Conservation (phyloP, 495 filamentous ascomycete species). For the Penicillium cinerascens region DNA sequence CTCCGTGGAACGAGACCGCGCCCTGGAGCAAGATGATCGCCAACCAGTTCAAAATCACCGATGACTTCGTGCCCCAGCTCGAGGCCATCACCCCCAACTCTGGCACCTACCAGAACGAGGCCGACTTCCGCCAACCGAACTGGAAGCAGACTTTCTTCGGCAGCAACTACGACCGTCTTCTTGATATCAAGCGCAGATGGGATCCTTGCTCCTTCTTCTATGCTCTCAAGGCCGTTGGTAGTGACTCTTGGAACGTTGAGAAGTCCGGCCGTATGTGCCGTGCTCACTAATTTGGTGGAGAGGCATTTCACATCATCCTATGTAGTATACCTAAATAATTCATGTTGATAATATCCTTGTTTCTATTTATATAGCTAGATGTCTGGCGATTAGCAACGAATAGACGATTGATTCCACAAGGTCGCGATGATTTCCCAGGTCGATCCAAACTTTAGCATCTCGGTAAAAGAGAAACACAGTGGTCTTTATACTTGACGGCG, state of each 20-base stretch:
- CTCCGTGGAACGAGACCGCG: conserved; percentile 43
- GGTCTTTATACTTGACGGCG: not conserved
- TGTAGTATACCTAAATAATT: not conserved
- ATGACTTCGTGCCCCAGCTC: conserved; percentile 41
- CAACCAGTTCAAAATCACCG: conserved; percentile 38
- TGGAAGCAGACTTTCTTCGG: conserved; percentile 56
- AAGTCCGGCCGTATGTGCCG: conserved; percentile 31
- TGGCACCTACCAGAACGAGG: conserved; percentile 42
- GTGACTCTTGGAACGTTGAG: conserved; percentile 41
- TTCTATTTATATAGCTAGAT: not conserved
- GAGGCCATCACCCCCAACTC: conserved; percentile 38
- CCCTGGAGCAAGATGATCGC: conserved; percentile 39
- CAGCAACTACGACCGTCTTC: conserved; percentile 37
- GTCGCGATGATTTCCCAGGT: not conserved
- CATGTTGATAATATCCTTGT: not conserved
- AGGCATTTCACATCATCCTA: not conserved
- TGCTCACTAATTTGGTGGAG: not conserved
- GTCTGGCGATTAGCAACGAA: not conserved
- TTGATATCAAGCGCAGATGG: conserved; percentile 40
- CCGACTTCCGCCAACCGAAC: conserved; percentile 48
- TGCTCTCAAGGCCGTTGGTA: conserved; percentile 58
- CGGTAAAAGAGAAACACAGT: not conserved
- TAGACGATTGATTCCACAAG: too few relatives aligned
- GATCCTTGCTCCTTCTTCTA: conserved; percentile 60
- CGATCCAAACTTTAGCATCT: not conserved